Evolutionary conservation across 2,329 filamentous ascomycete species (phyloP).

Genomic region (Arthrinium puccinioides): DNA sequence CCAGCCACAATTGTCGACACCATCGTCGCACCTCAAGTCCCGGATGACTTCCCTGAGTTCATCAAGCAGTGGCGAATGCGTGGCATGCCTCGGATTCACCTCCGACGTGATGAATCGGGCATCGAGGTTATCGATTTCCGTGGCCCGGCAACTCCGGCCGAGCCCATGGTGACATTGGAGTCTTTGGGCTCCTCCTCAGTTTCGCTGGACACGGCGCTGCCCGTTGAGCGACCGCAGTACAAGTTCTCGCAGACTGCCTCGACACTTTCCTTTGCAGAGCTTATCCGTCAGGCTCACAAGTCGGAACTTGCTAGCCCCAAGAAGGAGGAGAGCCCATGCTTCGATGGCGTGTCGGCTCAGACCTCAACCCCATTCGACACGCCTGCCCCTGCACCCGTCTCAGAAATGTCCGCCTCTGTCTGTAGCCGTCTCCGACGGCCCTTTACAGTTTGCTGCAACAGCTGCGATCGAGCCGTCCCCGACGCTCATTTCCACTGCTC

Average conservation of each 20-base stretch:
- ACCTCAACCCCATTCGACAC: conserved; percentile 2
- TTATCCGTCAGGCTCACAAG: conserved; percentile 7
- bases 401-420: neutral
- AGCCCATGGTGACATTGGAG: conserved; percentile 10
- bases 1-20: conserved; percentile 10
- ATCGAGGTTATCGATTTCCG: conserved; percentile 20
- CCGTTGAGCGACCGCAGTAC: conserved; percentile 5
- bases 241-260: conserved; percentile 7
- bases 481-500: conserved; percentile 91
- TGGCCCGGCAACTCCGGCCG: conserved; percentile 3
- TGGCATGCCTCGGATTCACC: conserved; percentile 18
- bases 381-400: neutral
- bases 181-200: conserved; percentile 5
- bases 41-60: conserved; percentile 17
- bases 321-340: too few relatives aligned
- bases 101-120: conserved; percentile 15
- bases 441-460: conserved; percentile 92
- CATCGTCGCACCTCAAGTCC: conserved; percentile 15
- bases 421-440: conserved; percentile 21
- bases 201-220: conserved; percentile 3
- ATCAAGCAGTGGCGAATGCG: conserved; percentile 17
- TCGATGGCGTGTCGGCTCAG: conserved; percentile 4
- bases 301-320: neutral
- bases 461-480: conserved; percentile 71
- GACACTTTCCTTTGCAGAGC: conserved; percentile 6